Conservation (phyloP, 2,329 filamentous ascomycete species). For the Colletotrichum lindemuthianum region DNA sequence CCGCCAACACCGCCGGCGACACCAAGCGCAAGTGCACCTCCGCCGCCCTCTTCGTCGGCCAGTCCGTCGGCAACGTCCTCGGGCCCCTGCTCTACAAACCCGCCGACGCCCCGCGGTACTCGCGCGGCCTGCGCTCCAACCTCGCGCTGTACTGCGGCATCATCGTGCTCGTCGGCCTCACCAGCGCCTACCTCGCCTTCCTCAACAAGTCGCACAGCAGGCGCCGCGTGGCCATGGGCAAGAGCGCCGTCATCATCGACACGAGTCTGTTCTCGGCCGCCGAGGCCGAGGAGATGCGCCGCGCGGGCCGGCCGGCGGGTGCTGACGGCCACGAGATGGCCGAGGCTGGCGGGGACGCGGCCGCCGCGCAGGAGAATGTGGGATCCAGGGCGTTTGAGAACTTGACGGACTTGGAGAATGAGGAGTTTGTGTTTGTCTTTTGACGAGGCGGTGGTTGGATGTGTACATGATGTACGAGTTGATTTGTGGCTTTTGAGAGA, state of each 20-base stretch:
- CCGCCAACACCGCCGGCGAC: slow-evolving; percentile 70
- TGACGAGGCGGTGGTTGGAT: background rate
- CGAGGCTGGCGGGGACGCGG: slow-evolving; percentile 38
- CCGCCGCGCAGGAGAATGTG: slow-evolving; percentile 31
- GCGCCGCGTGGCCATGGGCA: slow-evolving; percentile 41
- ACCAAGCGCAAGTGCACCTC: slow-evolving; percentile 75
- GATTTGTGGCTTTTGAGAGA: no score
- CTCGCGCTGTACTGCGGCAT: slow-evolving; percentile 68
- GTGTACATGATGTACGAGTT: no score
- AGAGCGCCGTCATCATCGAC: slow-evolving; percentile 64
- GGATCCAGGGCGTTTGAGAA: slow-evolving; percentile 66
- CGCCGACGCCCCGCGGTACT: slow-evolving; percentile 66
- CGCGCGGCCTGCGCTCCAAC: slow-evolving; percentile 66
- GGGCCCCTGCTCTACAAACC: slow-evolving; percentile 71
- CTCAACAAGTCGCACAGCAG: slow-evolving; percentile 61
- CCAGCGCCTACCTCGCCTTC: slow-evolving; percentile 51
- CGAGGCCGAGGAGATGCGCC: slow-evolving; percentile 51
- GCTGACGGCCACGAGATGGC: slow-evolving; percentile 39
- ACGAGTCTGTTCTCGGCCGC: slow-evolving; percentile 64
- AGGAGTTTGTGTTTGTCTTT: slow-evolving; percentile 72
- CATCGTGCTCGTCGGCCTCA: slow-evolving; percentile 54
- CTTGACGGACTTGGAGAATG: slow-evolving; percentile 68
- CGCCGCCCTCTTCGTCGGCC: slow-evolving; percentile 66
- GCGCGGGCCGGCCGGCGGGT: slow-evolving; percentile 33
- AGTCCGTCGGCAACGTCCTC: slow-evolving; percentile 72